Conservation (phyloP, 176 grass and related monocot species). For the Hyparrhenia diplandra region DNA sequence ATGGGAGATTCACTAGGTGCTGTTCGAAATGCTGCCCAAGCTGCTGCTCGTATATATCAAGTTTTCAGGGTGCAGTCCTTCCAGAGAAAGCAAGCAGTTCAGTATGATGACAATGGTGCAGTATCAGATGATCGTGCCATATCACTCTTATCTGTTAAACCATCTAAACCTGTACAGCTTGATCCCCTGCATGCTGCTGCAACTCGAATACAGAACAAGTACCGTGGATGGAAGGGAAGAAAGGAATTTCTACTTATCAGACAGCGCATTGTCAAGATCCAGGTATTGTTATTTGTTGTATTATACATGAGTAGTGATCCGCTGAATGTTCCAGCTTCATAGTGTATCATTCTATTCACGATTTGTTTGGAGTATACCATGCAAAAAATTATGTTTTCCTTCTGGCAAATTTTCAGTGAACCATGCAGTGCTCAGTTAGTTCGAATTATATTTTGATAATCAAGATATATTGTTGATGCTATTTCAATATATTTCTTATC, state of each 20-base stretch:
- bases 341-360: not conserved
- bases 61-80: conserved; percentile 94
- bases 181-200: conserved; percentile 76
- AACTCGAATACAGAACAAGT: conserved; percentile 95
- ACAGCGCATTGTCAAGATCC: conserved; percentile 85
- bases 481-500: not conserved
- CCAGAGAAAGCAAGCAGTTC: conserved; percentile 84
- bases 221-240: conserved; percentile 83
- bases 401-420: not conserved
- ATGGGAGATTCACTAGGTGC: conserved; percentile 80
- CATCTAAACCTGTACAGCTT: conserved; percentile 57
- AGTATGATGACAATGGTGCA: conserved; percentile 62
- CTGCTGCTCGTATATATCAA: conserved; percentile 75
- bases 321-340: not conserved
- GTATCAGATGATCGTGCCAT: conserved; percentile 72
- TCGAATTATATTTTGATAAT: not conserved
- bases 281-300: conserved; percentile 48
- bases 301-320: not conserved
- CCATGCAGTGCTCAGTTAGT: not conserved
- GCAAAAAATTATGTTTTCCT: not conserved
- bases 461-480: not conserved
- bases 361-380: not conserved
- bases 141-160: conserved; percentile 64
- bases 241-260: conserved; percentile 88
- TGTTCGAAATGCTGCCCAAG: conserved; percentile 88